Percentiles rank a stretch among this genome's conserved stretches.
Conservation (phyloP, 257 asterid species). For the Leonotis leonurus region DNA sequence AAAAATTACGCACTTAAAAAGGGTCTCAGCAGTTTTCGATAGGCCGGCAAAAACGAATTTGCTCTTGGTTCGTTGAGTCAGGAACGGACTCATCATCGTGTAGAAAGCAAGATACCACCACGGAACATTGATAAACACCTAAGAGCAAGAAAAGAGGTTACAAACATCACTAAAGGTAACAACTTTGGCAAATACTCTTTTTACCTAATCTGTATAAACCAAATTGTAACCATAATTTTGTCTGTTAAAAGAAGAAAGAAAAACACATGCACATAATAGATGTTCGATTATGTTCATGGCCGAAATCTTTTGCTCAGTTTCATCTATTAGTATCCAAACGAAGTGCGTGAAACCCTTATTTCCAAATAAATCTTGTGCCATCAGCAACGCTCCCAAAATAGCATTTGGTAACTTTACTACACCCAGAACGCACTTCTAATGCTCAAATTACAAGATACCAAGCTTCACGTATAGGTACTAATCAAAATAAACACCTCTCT, state of each 20-base stretch:
- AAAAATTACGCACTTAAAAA: slow-evolving; percentile 56
- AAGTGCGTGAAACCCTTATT: not conserved
- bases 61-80: slow-evolving; percentile 81
- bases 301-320: not conserved
- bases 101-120: slow-evolving; percentile 97
- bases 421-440: not conserved
- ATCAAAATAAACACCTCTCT: not conserved
- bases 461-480: not conserved
- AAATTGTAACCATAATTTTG: not conserved
- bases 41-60: slow-evolving; percentile 84
- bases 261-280: not conserved
- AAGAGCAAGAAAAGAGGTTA: slow-evolving; percentile 10
- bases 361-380: not conserved
- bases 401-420: not conserved
- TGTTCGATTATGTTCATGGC: not conserved
- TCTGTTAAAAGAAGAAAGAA: not conserved
- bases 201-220: not conserved
- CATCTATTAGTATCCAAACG: not conserved
- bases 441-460: not conserved
- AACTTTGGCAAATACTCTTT: too few relatives aligned
- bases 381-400: not conserved
- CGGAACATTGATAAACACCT: slow-evolving; percentile 94
- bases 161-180: not conserved
- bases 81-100: slow-evolving; percentile 84
- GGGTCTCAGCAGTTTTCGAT: slow-evolving; percentile 65